Percentiles rank a stretch among this genome's conserved stretches.
Evolutionary conservation across 768 basidiomycete species (phyloP).

Genomic region (Boletus barrowsii): DNA sequence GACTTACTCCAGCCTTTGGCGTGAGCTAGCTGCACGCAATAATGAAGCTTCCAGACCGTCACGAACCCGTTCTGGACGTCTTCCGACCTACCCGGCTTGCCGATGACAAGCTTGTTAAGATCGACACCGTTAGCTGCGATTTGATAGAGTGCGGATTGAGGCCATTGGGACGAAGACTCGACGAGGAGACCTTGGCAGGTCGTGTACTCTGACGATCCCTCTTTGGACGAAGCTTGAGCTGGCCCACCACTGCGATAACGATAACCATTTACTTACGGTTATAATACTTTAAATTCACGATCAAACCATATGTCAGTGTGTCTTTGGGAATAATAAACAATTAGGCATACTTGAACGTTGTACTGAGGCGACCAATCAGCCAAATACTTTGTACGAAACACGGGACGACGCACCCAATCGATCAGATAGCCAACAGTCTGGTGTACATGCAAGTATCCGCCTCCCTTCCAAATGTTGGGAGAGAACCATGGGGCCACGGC

Average conservation of each 20-base stretch:
- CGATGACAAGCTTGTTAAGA: slow-evolving; percentile 50
- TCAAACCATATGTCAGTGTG: not conserved
- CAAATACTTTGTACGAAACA: not conserved
- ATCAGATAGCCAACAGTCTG: slow-evolving; percentile 37
- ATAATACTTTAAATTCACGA: slow-evolving; percentile 12
- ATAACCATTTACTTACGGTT: slow-evolving; percentile 17
- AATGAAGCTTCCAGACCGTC: slow-evolving; percentile 44
- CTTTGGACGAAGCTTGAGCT: slow-evolving; percentile 17
- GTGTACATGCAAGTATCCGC: slow-evolving; percentile 41
- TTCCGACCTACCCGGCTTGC: slow-evolving; percentile 43
- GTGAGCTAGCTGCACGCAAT: slow-evolving; percentile 36
- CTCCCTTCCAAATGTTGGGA: slow-evolving; percentile 31
- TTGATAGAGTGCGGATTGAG: slow-evolving; percentile 51
- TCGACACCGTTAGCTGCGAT: slow-evolving; percentile 44
- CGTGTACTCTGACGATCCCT: slow-evolving; percentile 56
- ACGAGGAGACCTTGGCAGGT: slow-evolving; percentile 56
- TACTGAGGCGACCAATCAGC: slow-evolving; percentile 27
- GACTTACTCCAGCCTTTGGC: slow-evolving; percentile 13
- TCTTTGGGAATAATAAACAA: too few relatives aligned
- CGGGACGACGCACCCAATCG: slow-evolving; percentile 36
- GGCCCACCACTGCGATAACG: slow-evolving; percentile 22
- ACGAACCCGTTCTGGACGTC: slow-evolving; percentile 52
- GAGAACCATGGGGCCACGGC: slow-evolving; percentile 46
- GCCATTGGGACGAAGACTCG: slow-evolving; percentile 54
- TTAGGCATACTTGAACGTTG: slow-evolving; percentile 36